Evolutionary conservation across 1,284 basidiomycete genomes (phyloP), one percentile per base, ranked within the genome.

Genomic region (Neonothopanus nambi): DNA sequence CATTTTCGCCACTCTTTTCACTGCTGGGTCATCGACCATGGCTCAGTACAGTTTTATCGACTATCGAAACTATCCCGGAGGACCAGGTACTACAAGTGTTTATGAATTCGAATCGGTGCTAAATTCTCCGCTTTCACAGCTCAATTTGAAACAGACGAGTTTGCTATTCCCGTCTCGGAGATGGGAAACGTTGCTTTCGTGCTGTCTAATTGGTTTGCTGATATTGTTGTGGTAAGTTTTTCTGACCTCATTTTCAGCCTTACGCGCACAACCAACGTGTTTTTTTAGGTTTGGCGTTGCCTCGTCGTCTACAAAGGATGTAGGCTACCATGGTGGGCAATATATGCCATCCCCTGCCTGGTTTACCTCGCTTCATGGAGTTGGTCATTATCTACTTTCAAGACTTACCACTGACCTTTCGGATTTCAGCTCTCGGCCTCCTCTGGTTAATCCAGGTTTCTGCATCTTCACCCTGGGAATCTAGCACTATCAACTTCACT

Each of bases 261-360:
- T n/a, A 45, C 52, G 8, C 12, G 46, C 37, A 15, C 49, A 4
- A 33, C 47, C n/a, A 39, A 49, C 28, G 9, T 46, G 13, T 17
- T 17, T 18, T 39, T 46, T 11, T 48, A 37, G 44, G 36, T 45
- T 54, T 20, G 30, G 44, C 43, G 3, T 13, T n/a, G n/a, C n/a
- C n/a, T n/a, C n/a, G n/a, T n/a, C n/a, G n/a, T n/a, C n/a, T n/a
- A n/a, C n/a, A n/a, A n/a, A n/a, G n/a, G n/a, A n/a, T n/a, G n/a
- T n/a, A n/a, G n/a, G n/a, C n/a, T n/a, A n/a, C n/a, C n/a, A n/a
- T n/a, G n/a, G n/a, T n/a, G n/a, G n/a, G n/a, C n/a, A n/a, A n/a
- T n/a, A n/a, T n/a, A n/a, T n/a, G n/a, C n/a, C n/a, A n/a, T 64
- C 65, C 11, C 54, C 67, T 17, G 13, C 55, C 12, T 56, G 55